phyloP scores from a whole-genome alignment of 208 protist genomes.

The Tritrichomonas foetus region DNA sequence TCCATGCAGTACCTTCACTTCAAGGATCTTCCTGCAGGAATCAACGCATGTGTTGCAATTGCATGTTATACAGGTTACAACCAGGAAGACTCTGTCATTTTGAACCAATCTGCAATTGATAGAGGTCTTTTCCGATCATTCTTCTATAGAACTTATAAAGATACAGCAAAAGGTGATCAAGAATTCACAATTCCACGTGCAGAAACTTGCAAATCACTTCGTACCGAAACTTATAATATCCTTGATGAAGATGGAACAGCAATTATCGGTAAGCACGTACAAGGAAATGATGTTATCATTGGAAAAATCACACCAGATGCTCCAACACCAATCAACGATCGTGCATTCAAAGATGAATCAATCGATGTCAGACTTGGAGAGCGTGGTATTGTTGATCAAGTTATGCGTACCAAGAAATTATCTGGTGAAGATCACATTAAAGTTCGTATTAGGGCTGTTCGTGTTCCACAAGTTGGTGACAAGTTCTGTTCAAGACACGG shows the following conservation, averaged over 20 bases:
- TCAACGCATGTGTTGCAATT: conserved; percentile 88
- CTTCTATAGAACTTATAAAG: conserved; percentile 79
- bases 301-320: conserved; percentile 64
- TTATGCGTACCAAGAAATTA: conserved; percentile 79
- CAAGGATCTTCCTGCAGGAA: conserved; percentile 80
- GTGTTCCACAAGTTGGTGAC: conserved; percentile 75
- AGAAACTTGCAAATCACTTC: conserved; percentile 69
- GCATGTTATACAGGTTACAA: conserved; percentile 93
- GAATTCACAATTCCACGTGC: conserved; percentile 80
- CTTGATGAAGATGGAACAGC: conserved; percentile 84
- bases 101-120: conserved; percentile 87
- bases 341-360: conserved; percentile 46
- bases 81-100: conserved; percentile 94
- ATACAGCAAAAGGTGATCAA: conserved; percentile 71
- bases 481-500: conserved; percentile 93
- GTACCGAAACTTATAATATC: conserved; percentile 78
- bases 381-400: conserved; percentile 75
- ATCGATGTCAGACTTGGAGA: conserved; percentile 51
- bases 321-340: background rate
- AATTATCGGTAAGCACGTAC: conserved; percentile 66
- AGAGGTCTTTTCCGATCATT: conserved; percentile 76
- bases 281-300: conserved; percentile 82
- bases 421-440: conserved; percentile 69
- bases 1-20: conserved; percentile 85
- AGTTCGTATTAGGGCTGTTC: conserved; percentile 73